Conservation (phyloP, 2,329 filamentous ascomycete species). For the Alternaria gaisen region DNA sequence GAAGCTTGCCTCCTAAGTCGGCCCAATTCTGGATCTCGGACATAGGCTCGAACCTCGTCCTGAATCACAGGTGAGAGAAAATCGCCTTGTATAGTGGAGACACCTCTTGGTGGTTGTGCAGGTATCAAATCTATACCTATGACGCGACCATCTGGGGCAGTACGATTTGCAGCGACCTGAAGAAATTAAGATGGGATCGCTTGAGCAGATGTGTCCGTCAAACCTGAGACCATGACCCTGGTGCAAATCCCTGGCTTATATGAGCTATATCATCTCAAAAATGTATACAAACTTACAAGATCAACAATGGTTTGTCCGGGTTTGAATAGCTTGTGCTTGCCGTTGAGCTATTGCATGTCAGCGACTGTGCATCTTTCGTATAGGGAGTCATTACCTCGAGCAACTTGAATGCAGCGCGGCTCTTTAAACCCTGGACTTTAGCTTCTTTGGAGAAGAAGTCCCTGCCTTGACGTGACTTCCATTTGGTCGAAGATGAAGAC, state of each 20-base stretch:
- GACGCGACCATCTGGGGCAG: constrained; percentile 78
- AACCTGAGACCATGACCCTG: constrained; percentile 69
- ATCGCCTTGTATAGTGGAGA: constrained; percentile 95
- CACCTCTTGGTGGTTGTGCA: constrained; percentile 86
- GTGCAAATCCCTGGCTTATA: constrained; percentile 72
- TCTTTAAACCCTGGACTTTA: constrained; percentile 81
- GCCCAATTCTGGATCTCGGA: constrained; percentile 70
- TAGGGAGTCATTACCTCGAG: constrained; percentile 70
- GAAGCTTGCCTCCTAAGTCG: constrained; percentile 54
- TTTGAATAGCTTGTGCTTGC: constrained; percentile 80
- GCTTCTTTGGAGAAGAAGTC: constrained; percentile 80
- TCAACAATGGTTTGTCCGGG: constrained; percentile 88
- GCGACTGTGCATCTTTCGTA: constrained; percentile 5
- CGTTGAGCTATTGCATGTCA: constrained; percentile 71
- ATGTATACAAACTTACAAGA: constrained; percentile 63
- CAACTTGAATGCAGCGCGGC: constrained; percentile 91
- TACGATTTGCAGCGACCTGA: constrained; percentile 82
- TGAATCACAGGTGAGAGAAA: constrained; percentile 82
- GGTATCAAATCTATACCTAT: constrained; percentile 95
- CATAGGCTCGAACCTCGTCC: constrained; percentile 77
- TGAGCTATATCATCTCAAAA: constrained; percentile 22
- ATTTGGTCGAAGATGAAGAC: constrained; percentile 73
- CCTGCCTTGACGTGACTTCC: constrained; percentile 79
- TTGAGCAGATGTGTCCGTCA: constrained; percentile 6
- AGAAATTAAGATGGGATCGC: constrained; percentile 5